phyloP scores from a whole-genome alignment of 1,284 basidiomycete species.

The Cutaneotrichosporon cutaneum region DNA sequence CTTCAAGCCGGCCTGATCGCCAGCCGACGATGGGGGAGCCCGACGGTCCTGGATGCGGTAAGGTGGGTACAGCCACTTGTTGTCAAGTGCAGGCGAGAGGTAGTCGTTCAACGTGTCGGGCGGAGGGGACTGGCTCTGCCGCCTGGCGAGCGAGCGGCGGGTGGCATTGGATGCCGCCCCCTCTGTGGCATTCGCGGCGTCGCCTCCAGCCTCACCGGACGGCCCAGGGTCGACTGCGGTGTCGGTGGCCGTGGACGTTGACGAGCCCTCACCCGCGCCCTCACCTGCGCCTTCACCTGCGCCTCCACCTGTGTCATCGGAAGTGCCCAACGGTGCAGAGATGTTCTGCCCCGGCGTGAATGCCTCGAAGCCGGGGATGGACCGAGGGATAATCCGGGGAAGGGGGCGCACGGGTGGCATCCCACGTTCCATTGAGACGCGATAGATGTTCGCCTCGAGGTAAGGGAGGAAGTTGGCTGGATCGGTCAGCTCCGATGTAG shows the following conservation, averaged over 20 bases:
- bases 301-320: too few species aligned
- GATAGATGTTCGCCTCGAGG: conserved; percentile 33
- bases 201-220: too few species aligned
- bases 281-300: neutral
- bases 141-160: neutral
- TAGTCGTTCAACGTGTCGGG: conserved; percentile 24
- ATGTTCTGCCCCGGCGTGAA: conserved; percentile 30
- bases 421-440: conserved; percentile 24
- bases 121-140: conserved; percentile 4
- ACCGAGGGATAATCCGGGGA: conserved; percentile 23
- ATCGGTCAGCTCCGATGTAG: neutral
- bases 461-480: conserved; percentile 32
- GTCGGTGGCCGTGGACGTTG: too few species aligned
- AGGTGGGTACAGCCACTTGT: conserved; percentile 34
- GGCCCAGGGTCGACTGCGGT: too few species aligned
- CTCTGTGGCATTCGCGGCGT: too few species aligned
- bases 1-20: conserved; percentile 24
- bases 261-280: neutral
- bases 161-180: neutral
- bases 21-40: conserved; percentile 24
- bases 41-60: conserved; percentile 32
- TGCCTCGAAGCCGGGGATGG: conserved; percentile 18
- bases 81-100: conserved; percentile 26
- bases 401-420: conserved; percentile 22
- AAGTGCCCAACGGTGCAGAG: conserved; percentile 14